Evolutionary conservation across 73 alveolate species (phyloP), one percentile per base, ranked within the genome.

Genomic region (Paramecium pentaurelia): DNA sequence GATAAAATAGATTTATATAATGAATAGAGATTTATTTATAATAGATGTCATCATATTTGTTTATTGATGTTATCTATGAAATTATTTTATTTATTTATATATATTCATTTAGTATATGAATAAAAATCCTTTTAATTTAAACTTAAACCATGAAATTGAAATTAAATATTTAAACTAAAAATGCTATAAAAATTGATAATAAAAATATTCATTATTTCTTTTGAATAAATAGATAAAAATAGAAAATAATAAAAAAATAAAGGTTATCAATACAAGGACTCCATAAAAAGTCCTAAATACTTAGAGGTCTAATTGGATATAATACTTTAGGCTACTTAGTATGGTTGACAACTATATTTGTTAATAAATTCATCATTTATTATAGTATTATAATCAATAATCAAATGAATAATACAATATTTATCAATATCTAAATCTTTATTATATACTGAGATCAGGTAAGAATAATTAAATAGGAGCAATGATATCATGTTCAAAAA

Each of bases 281-380:
- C 97, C 99, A 98, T 99, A 97, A 96, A 98, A 99, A 99, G 99
- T 98, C 99, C 98, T 99, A 99, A 99, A 98, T 99, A 22, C 99
- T 96, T 98, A 98, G 99, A 98, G 99, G 96, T 98, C 99, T 99
- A 99, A 97, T 95, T 99, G 99, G 99, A 98, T 98, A 99, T 98
- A 98, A 99, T 98, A 99, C 99, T 88, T 95, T 97, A 95, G 99
- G 97, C 98, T 22, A 22, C 25, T 92, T 97, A 97, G 99, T 97
- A 97, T 98, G 99, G 98, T 98, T 99, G 99, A 98, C 95, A 97
- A 97, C 98, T 27, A 64, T 64, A 64, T 16, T n/a, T n/a, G 4
- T 3, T 18, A 1, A 4, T 8, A 3, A 8, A 1, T 6, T n/a
- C 8, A n/a, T 54, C 18, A 20, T 54, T 54, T 54, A 18, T 40